A percentile compares a stretch with the other conserved stretches of the same genome.
Evolutionary conservation across 2,329 filamentous ascomycete genomes (phyloP).

Genomic region (Macrophomina phaseolina): DNA sequence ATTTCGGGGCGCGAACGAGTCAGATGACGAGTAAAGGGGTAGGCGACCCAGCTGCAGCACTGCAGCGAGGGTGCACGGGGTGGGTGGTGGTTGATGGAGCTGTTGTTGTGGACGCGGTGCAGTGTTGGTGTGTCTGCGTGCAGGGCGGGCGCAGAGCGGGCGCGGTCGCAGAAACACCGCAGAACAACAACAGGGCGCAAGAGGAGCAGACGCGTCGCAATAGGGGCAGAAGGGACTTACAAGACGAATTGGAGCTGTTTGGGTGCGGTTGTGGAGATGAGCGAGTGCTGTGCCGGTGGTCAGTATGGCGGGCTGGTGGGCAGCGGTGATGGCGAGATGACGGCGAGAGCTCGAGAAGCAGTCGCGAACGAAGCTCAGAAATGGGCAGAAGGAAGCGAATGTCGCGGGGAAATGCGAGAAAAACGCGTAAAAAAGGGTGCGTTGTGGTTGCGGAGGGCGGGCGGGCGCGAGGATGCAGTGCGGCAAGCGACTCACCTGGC

Average conservation of each 20-base stretch:
- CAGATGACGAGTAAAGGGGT: neutral
- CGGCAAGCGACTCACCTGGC: constrained; percentile 24
- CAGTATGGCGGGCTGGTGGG: constrained; percentile 7
- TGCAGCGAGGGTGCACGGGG: constrained; percentile 4
- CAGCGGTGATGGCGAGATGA: constrained; percentile 21
- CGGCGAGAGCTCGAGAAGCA: constrained; percentile 31
- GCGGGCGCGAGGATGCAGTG: constrained; percentile 31
- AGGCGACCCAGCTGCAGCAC: constrained; percentile 12
- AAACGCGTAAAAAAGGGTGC: constrained; percentile 34
- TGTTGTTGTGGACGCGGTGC: constrained; percentile 5
- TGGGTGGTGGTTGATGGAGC: constrained; percentile 4
- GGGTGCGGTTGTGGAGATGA: constrained; percentile 25
- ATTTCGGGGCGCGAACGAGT: constrained; percentile 5
- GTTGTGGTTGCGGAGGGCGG: constrained; percentile 36
- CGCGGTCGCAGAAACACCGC: constrained; percentile 27
- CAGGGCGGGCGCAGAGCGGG: constrained; percentile 25
- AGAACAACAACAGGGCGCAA: constrained; percentile 18
- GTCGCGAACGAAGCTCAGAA: constrained; percentile 37
- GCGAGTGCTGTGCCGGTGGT: constrained; percentile 9
- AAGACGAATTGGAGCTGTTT: constrained; percentile 36
- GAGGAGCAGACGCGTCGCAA: constrained; percentile 17
- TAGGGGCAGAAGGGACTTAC: constrained; percentile 19
- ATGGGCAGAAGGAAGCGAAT: constrained; percentile 28
- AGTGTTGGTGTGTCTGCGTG: constrained; percentile 8
- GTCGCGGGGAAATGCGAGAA: constrained; percentile 31